Conservation (phyloP, 164 flowering plant genomes). For the Kingdonia uniflora region DNA sequence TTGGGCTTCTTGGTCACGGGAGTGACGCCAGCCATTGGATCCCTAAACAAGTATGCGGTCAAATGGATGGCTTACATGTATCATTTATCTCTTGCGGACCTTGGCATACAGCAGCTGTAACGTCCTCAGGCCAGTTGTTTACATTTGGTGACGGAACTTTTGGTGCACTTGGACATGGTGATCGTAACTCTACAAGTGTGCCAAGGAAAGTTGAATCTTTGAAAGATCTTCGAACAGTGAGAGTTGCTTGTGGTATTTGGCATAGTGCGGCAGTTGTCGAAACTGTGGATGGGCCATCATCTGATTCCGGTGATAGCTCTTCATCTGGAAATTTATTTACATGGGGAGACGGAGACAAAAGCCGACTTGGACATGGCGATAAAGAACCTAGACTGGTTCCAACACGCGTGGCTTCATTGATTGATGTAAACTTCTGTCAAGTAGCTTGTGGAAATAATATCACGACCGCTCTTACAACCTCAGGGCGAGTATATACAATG, state of each 20-base stretch:
- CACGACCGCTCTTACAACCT: conserved; percentile 64
- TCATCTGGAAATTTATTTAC: conserved; percentile 66
- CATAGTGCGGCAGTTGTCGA: conserved; percentile 91
- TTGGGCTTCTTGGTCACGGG: conserved; percentile 79
- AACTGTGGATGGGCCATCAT: conserved; percentile 16
- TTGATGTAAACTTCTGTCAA: conserved; percentile 38
- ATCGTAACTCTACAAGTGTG: conserved; percentile 28
- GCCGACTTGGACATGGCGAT: conserved; percentile 84
- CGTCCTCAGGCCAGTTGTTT: conserved; percentile 74
- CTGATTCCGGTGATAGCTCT: conserved; percentile 20
- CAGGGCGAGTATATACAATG: conserved; percentile 77
- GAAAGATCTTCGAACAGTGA: conserved; percentile 47
- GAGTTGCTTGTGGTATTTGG: conserved; percentile 94
- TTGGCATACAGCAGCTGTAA: conserved; percentile 85
- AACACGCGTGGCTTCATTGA: conserved; percentile 42
- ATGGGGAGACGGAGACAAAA: conserved; percentile 93
- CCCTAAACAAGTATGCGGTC: conserved; percentile 64
- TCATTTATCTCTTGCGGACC: conserved; percentile 80
- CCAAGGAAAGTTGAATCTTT: conserved; percentile 79
- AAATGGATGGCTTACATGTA: conserved; percentile 56
- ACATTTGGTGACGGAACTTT: conserved; percentile 98
- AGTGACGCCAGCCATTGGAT: conserved; percentile 76
- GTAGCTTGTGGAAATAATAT: conserved; percentile 76
- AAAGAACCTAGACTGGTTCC: conserved; percentile 59
- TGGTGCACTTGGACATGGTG: conserved; percentile 94